A percentile compares a stretch with the other conserved stretches of the same genome.
These are phyloP conservation scores for Populus ilicifolia DNA, from an alignment of 345 rosid species.

Conservation along the genomic window DNA sequence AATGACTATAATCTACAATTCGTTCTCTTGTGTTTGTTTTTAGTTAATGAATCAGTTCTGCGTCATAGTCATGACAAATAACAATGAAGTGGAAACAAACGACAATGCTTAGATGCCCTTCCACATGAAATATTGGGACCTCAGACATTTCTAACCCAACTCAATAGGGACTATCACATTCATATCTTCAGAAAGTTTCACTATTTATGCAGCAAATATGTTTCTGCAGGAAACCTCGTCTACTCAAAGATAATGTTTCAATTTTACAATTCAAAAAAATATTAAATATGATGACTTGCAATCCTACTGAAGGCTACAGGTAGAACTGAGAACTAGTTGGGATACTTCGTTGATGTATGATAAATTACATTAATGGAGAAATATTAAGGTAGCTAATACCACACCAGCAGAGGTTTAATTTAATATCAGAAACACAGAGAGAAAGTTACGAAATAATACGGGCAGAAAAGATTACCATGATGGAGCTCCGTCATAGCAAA, in stretches of 20 bases:
- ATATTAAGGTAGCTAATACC: no score
- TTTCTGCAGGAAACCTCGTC: neutral
- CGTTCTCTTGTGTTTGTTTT: neutral
- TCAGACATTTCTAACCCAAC: neutral
- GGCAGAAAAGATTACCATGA: slow-evolving; percentile 55
- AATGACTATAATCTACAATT: neutral
- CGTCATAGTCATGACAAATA: neutral
- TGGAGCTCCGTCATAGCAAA: slow-evolving; percentile 99
- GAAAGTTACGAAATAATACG: neutral
- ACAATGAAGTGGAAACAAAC: neutral
- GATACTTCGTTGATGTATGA: neutral
- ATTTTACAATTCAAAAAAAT: neutral
- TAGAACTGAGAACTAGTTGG: neutral
- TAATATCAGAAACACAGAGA: neutral
- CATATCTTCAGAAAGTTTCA: neutral
- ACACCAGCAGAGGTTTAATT: neutral
- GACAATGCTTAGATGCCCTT: neutral
- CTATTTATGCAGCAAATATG: no score
- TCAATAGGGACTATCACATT: neutral
- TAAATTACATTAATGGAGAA: neutral
- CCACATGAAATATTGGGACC: neutral
- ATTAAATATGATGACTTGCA: neutral
- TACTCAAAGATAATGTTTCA: neutral
- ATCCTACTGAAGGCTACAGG: neutral
- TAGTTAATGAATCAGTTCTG: neutral